A percentile compares a stretch with the other conserved stretches of the same genome.
phyloP scores from a whole-genome alignment of 1,139 yeast genomes.

The Saccharomyces uvarum region DNA sequence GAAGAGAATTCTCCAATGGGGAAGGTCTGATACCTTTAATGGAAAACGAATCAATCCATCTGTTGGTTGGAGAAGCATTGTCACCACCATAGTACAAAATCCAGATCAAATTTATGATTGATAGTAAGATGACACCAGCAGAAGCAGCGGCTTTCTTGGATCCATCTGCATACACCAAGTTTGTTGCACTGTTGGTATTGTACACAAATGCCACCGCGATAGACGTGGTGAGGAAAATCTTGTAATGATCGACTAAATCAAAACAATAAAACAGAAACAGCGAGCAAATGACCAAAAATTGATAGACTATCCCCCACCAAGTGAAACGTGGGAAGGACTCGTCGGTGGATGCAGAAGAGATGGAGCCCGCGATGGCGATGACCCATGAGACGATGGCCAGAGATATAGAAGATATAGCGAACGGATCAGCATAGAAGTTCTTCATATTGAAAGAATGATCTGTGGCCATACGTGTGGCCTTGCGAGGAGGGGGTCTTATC shows the following conservation, averaged over 20 bases:
- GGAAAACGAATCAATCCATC: slow-evolving; percentile 74
- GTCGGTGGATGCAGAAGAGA: slow-evolving; percentile 43
- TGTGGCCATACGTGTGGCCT: not conserved
- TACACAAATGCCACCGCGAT: slow-evolving; percentile 58
- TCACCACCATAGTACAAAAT: slow-evolving; percentile 79
- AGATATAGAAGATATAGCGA: slow-evolving; percentile 59
- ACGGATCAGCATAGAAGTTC: slow-evolving; percentile 59
- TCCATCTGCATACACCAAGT: slow-evolving; percentile 58
- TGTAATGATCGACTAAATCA: slow-evolving; percentile 65
- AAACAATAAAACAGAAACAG: slow-evolving; percentile 57
- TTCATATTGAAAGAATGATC: slow-evolving; percentile 28
- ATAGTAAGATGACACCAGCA: slow-evolving; percentile 80
- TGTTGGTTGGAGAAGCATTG: slow-evolving; percentile 70
- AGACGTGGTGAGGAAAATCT: slow-evolving; percentile 35
- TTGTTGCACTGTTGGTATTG: slow-evolving; percentile 75
- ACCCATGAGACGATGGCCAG: slow-evolving; percentile 69
- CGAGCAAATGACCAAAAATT: slow-evolving; percentile 51
- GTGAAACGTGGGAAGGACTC: slow-evolving; percentile 66
- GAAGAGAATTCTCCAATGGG: slow-evolving; percentile 23
- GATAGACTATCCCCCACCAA: slow-evolving; percentile 96
- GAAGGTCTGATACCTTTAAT: slow-evolving; percentile 37
- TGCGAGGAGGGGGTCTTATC: not conserved
- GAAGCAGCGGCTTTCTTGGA: slow-evolving; percentile 79
- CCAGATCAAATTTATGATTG: slow-evolving; percentile 77
- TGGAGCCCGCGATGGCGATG: slow-evolving; percentile 79